A percentile compares a stretch with the other conserved stretches of the same genome.
Evolutionary conservation across 1,284 basidiomycete species (phyloP).

Genomic region (Athelia sp.): DNA sequence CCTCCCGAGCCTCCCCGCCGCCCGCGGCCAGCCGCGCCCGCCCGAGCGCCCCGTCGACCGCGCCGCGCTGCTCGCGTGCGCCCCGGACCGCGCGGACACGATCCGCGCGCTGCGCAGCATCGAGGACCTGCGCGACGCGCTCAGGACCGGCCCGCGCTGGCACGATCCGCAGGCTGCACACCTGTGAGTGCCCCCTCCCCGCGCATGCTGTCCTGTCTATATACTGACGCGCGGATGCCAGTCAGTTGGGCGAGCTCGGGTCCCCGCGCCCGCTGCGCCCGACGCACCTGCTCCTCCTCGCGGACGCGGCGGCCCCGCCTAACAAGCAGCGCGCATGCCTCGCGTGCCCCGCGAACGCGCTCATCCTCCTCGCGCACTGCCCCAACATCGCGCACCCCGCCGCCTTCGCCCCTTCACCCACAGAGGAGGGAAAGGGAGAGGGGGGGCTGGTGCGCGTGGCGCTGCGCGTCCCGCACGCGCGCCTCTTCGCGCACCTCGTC

Average conservation of each 20-base stretch:
- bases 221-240: slow-evolving; percentile 20
- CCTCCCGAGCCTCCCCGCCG: neutral
- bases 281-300: slow-evolving; percentile 30
- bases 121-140: slow-evolving; percentile 5
- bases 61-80: slow-evolving; percentile 8
- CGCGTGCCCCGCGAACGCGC: slow-evolving; percentile 33
- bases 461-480: slow-evolving; percentile 26
- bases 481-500: slow-evolving; percentile 30
- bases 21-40: neutral
- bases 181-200: too few species aligned
- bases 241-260: slow-evolving; percentile 21
- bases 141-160: slow-evolving; percentile 6
- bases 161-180: too few species aligned
- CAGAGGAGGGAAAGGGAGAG: too few species aligned
- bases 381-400: slow-evolving; percentile 23
- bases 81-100: slow-evolving; percentile 11
- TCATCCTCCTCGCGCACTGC: slow-evolving; percentile 29
- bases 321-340: slow-evolving; percentile 8
- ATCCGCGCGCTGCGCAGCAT: slow-evolving; percentile 8
- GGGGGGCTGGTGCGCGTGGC: slow-evolving; percentile 29
- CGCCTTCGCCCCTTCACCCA: slow-evolving; percentile 24
- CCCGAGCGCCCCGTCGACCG: slow-evolving; percentile 7
- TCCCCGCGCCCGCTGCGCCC: slow-evolving; percentile 32
- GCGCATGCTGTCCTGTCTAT: too few species aligned
- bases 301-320: slow-evolving; percentile 12